phyloP scores from a whole-genome alignment of 73 alveolate genomes.

The Stentor coeruleus region DNA sequence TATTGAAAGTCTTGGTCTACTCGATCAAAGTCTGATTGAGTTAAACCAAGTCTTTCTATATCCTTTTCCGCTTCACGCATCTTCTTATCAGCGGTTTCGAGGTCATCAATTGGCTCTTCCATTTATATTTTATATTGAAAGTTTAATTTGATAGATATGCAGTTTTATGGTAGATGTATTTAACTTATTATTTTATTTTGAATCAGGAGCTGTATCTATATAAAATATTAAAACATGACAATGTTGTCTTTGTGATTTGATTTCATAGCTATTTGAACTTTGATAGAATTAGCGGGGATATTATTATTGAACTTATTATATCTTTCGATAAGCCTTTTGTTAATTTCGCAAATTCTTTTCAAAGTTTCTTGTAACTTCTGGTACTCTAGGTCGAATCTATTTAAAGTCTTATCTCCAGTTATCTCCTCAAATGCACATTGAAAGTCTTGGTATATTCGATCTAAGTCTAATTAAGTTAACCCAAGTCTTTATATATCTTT shows the following conservation, averaged over 20 bases:
- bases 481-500: slow-evolving; percentile 16
- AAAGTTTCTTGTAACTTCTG: slow-evolving; percentile 75
- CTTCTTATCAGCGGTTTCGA: slow-evolving; percentile 16
- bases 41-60: slow-evolving; percentile 4
- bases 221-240: slow-evolving; percentile 52
- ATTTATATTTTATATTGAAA: no score
- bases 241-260: slow-evolving; percentile 65
- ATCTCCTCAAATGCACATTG: slow-evolving; percentile 75
- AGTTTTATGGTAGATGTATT: no score
- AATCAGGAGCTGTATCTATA: no score
- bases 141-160: no score
- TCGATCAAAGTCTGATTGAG: not conserved
- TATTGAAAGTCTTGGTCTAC: slow-evolving; percentile 82
- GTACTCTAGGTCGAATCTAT: slow-evolving; percentile 73
- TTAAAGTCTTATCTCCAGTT: slow-evolving; percentile 76
- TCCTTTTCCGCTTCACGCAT: slow-evolving; percentile 21
- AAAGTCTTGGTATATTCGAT: slow-evolving; percentile 73
- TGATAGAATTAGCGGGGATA: slow-evolving; percentile 61
- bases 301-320: slow-evolving; percentile 84
- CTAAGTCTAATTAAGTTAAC: not conserved
- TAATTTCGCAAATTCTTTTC: slow-evolving; percentile 73
- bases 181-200: no score
- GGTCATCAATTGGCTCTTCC: slow-evolving; percentile 11
- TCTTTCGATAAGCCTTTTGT: slow-evolving; percentile 77
- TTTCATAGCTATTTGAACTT: slow-evolving; percentile 75